Percentiles rank a stretch among this genome's conserved stretches.
Evolutionary conservation across 2,329 filamentous ascomycete species (phyloP).

Genomic region (Microsporum ferrugineum): DNA sequence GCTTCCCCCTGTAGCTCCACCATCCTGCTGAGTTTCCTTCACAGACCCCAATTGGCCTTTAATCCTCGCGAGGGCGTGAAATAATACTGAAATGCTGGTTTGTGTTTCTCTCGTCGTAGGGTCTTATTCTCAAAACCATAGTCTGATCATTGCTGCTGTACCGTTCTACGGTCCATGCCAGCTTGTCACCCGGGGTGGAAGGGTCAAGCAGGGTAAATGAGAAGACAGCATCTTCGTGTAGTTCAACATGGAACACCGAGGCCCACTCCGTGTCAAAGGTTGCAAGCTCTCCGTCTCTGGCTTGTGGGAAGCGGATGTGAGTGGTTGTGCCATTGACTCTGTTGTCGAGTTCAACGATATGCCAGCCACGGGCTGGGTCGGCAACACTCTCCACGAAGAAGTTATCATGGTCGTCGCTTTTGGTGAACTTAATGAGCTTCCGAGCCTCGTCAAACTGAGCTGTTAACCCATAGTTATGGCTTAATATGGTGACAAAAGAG

Average conservation of each 20-base stretch:
- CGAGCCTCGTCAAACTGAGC: background rate
- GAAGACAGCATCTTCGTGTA: background rate
- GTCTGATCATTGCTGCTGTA: background rate
- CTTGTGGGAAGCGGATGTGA: background rate
- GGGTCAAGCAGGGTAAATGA: background rate
- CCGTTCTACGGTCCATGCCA: constrained; percentile 2
- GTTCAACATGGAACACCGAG: background rate
- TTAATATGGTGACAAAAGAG: constrained; percentile 2
- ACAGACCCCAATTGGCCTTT: background rate
- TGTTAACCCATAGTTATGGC: constrained; percentile 1
- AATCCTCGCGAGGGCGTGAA: background rate
- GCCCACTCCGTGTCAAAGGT: background rate
- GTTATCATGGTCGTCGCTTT: background rate
- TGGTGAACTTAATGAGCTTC: constrained; percentile 1
- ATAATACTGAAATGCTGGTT: constrained; percentile 4
- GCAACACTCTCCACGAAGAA: background rate
- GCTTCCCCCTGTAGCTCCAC: no score
- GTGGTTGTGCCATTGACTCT: background rate
- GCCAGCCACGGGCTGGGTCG: background rate
- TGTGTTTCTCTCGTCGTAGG: background rate
- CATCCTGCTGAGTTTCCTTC: background rate
- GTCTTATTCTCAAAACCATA: constrained; percentile 2
- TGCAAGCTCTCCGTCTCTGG: background rate
- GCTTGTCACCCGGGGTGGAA: background rate
- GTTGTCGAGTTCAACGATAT: background rate